Conservation (phyloP, 2,329 filamentous ascomycete species). For the Gaeumannomyces sp. region DNA sequence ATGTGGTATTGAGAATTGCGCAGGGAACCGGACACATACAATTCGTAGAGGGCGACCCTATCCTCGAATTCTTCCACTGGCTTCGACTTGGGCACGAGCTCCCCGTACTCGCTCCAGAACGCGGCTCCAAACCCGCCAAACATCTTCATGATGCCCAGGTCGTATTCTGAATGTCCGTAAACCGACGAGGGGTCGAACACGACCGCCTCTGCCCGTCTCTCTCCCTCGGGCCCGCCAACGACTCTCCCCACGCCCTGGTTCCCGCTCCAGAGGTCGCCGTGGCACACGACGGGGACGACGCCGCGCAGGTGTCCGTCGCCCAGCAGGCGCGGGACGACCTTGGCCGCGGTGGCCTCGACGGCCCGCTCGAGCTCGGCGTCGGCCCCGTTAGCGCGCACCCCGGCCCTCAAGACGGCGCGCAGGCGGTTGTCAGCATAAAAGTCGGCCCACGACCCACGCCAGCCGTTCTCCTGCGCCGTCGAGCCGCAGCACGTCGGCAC, state of each 20-base stretch:
- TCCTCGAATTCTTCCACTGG: conserved; percentile 82
- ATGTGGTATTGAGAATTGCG: background rate
- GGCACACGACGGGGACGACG: conserved; percentile 72
- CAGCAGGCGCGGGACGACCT: conserved; percentile 71
- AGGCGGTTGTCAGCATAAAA: conserved; percentile 79
- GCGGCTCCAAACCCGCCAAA: conserved; percentile 75
- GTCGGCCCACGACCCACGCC: conserved; percentile 67
- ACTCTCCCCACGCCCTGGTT: conserved; percentile 68
- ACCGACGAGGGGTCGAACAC: conserved; percentile 76
- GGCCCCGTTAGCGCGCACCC: conserved; percentile 46
- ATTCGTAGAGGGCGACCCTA: conserved; percentile 71
- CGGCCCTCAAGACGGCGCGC: conserved; percentile 53
- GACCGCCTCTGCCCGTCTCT: conserved; percentile 59
- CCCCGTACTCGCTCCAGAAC: conserved; percentile 75
- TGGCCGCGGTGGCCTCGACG: conserved; percentile 56
- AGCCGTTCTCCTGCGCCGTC: conserved; percentile 75
- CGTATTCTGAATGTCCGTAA: conserved; percentile 85
- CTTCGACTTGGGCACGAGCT: conserved; percentile 70
- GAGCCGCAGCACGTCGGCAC: conserved; percentile 81
- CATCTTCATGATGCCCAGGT: conserved; percentile 92
- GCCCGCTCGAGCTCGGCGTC: conserved; percentile 56
- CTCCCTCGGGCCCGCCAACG: conserved; percentile 27
- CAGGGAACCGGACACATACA: conserved; percentile 46
- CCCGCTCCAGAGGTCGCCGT: conserved; percentile 92
- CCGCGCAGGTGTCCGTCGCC: conserved; percentile 58